Base-by-base conservation (phyloP, 257 asterid genomes). In the Scutellaria galericulata region DNA sequence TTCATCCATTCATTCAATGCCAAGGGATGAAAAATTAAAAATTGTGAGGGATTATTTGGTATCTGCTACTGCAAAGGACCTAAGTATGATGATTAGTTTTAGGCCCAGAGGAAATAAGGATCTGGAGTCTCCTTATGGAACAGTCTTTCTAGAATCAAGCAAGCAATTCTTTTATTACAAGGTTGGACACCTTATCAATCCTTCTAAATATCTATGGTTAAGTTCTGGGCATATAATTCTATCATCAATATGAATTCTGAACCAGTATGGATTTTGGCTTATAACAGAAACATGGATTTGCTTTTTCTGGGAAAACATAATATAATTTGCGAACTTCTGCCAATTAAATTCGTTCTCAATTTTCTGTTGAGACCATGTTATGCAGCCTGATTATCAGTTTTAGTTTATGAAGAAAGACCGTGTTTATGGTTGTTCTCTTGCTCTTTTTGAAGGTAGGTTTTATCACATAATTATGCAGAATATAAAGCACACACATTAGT, bases 31-130 rank as follows among this genome's bases (percentile, higher is more conserved):
- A 74, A 89, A 90, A 72, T 74, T 87, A 82, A 85, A 82, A 77
- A 42, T 88, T 62, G 93, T 90, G 78, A 88, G 92, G 84, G 86
- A 87, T 75, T 95, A 83, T 82, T 84, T 92, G 85, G 87, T 92
- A 78, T 87, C 99, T 74, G 92, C 99, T 63, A 92, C 99, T 53
- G 97, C 96, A 62, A 92, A 95, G 86, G 99, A 95, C 83, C 80
- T 95, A 70, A 92, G 99, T 72, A 79, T 95, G 94, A 95, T 95
- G 92, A 80, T 95, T 67, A 88, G 86, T 82, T 95, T 90, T 68
- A 85, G 86, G 79, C 69, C 92, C 45, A 76, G 83, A 73, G 78
- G 81, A 78, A 75, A 82, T 27, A 59, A 62, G 73, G 84, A 82
- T 68, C 73, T 10, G 63, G 85, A 70, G 71, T 83, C 98, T 76